phyloP scores from a whole-genome alignment of 495 filamentous ascomycete species.

The Hypoxylon perforatum region DNA sequence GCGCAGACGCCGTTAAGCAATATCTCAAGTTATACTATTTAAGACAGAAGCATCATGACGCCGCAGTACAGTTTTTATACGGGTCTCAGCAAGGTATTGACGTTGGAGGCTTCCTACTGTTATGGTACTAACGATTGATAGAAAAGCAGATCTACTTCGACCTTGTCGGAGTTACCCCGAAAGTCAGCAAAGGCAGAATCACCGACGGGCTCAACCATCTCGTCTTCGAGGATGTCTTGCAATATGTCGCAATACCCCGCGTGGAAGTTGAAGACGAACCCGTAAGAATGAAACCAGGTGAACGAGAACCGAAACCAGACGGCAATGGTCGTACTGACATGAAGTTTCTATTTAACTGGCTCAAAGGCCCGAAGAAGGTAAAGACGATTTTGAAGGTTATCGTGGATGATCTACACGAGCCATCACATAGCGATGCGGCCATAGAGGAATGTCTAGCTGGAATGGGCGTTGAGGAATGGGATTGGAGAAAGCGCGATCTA shows the following conservation, averaged over 20 bases:
- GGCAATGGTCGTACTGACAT: conserved; percentile 41
- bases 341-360: conserved; percentile 38
- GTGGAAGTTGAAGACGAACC: conserved; percentile 25
- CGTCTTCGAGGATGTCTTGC: conserved; percentile 47
- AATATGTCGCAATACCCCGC: conserved; percentile 47
- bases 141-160: conserved; percentile 43
- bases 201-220: conserved; percentile 36
- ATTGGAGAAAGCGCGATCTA: conserved; percentile 51
- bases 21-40: conserved; percentile 45
- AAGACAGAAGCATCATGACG: conserved; percentile 34
- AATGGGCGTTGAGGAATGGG: conserved; percentile 47
- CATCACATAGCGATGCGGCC: conserved; percentile 47
- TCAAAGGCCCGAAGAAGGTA: conserved; percentile 34
- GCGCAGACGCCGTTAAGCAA: conserved; percentile 24
- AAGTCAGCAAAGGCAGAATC: conserved; percentile 34
- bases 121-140: conserved; percentile 5
- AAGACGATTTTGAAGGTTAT: conserved; percentile 47
- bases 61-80: conserved; percentile 43
- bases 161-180: conserved; percentile 30
- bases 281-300: conserved; percentile 11
- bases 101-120: no score
- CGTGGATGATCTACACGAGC: conserved; percentile 44
- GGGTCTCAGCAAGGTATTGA: conserved; percentile 17
- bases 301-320: conserved; percentile 24
- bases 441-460: conserved; percentile 43